Base-by-base conservation (phyloP, 306 rosid genomes). In the Medicago ruthenica region DNA sequence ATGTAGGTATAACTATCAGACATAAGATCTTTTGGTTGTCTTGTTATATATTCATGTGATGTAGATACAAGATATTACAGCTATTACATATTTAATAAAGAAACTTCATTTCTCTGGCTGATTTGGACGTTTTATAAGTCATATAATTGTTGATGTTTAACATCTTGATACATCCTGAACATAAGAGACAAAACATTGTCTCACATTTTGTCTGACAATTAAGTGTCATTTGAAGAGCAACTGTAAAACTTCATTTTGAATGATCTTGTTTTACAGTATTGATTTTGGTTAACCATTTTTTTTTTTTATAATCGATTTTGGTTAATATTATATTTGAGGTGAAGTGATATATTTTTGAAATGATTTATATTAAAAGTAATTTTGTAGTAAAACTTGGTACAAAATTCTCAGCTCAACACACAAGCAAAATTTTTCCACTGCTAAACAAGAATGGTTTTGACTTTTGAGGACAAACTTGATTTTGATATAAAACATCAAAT, bases 1-100 rank as follows among this genome's bases (percentile, higher is more conserved):
- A 37, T 36, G 22, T 15, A 71, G 59, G 51, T 42, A 51, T 61
- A 22, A 72, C 50, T 31, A 53, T 53, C 72, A 17, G 18, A 11
- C 47, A 40, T 66, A 47, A 79, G 9, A 40, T 68, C 34, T n/a
- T 42, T n/a, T 42, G 7, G 24, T 77, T 13, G 1, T 15, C 37
- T n/a, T 14, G 68, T 62, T 72, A 69, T 54, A 17, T 55, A 47
- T 69, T 17, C 48, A 45, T 55, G 78, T 70, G 66, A 70, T 61
- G 36, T 73, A 16, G 22, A 44, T 44, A 44, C 5, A 2, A 13
- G 71, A 67, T 37, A 18, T 36, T 36, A 37, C 39, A 62, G 27
- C 27, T 50, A 16, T 70, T 48, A 9, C 76, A 64, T 9, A 48
- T 75, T 75, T 21, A 16, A 17, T 57, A 11, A 72, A 76, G 57